Conservation (phyloP, 2,329 filamentous ascomycete genomes). For the Myrmaecium sp. region DNA sequence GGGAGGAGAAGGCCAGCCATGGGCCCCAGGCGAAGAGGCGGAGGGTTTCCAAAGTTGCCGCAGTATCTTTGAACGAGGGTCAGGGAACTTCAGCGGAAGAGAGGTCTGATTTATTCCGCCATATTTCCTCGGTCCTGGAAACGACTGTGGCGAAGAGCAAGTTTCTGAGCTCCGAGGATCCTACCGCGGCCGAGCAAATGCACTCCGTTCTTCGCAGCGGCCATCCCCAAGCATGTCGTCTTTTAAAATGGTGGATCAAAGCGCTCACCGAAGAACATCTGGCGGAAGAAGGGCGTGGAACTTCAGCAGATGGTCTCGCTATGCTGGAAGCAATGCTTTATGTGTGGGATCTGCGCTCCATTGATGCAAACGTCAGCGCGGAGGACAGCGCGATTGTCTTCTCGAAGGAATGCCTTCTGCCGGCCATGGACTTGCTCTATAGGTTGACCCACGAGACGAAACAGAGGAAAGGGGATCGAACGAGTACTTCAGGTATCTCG, state of each 20-base stretch:
- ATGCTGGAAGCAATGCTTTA: too few species aligned
- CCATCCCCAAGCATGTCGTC: slow-evolving; percentile 17
- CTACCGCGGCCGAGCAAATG: slow-evolving; percentile 16
- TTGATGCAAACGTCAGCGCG: slow-evolving; percentile 12
- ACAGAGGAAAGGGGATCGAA: too few species aligned
- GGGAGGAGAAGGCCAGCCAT: slow-evolving; percentile 8
- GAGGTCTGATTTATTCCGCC: too few species aligned
- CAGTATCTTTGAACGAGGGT: too few species aligned
- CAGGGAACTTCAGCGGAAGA: too few species aligned
- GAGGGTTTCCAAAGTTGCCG: too few species aligned
- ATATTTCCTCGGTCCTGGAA: slow-evolving; percentile 8
- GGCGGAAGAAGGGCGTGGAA: too few species aligned
- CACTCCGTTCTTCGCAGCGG: slow-evolving; percentile 18
- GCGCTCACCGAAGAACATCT: slow-evolving; percentile 10
- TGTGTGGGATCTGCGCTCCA: slow-evolving; percentile 17
- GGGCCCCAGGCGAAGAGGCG: too few species aligned
- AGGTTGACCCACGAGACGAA: slow-evolving; percentile 7
- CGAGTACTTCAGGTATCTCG: too few species aligned
- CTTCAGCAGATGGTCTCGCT: too few species aligned
- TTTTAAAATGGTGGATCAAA: slow-evolving; percentile 18
- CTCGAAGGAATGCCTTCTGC: slow-evolving; percentile 19
- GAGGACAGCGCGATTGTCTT: slow-evolving; percentile 18
- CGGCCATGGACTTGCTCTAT: slow-evolving; percentile 13
- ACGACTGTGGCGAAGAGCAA: slow-evolving; percentile 10
- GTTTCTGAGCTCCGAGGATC: slow-evolving; percentile 8